Percentiles rank a stretch among this genome's conserved stretches.
These are phyloP conservation scores for Mrakia blollopis DNA, from an alignment of 768 basidiomycete genomes.

Conservation along the genomic window DNA sequence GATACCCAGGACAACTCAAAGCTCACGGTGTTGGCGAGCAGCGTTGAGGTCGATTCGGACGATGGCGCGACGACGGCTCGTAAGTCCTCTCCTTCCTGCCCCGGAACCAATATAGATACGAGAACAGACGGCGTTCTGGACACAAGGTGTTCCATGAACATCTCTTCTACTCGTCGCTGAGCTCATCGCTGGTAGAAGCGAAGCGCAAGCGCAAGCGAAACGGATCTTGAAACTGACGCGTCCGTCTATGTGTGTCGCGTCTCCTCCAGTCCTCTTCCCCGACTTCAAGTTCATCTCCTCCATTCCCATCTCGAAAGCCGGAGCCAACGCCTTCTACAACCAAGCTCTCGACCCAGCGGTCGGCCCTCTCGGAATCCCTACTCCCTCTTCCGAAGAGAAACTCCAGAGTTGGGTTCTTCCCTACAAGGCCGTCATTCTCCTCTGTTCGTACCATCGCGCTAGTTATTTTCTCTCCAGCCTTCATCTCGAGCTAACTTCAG, in stretches of 20 bases:
- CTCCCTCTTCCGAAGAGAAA: constrained; percentile 42
- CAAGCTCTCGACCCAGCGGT: constrained; percentile 56
- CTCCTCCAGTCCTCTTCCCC: constrained; percentile 62
- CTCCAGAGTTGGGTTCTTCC: constrained; percentile 75
- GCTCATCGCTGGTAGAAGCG: too few relatives aligned
- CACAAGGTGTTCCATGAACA: too few relatives aligned
- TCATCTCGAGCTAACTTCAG: background rate
- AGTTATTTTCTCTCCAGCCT: background rate
- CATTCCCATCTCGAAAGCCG: constrained; percentile 58
- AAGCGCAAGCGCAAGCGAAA: too few relatives aligned
- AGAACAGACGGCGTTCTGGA: too few relatives aligned
- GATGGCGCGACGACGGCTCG: constrained; percentile 62
- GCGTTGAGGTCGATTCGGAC: constrained; percentile 60
- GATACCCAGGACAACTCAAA: constrained; percentile 54
- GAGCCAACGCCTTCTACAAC: constrained; percentile 67
- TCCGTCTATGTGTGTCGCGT: too few relatives aligned
- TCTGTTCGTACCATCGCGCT: constrained; percentile 62
- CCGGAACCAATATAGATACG: too few relatives aligned
- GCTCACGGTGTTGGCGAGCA: constrained; percentile 73
- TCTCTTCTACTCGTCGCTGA: too few relatives aligned
- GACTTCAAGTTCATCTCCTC: constrained; percentile 81
- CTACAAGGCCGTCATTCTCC: constrained; percentile 79
- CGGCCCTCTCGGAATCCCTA: constrained; percentile 34
- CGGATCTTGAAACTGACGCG: background rate
- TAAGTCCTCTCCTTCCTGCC: background rate